Percentiles rank a stretch among this genome's conserved stretches.
Conservation (phyloP, 225 moss, liverwort and hornwort genomes). For the Ulota crispa region DNA sequence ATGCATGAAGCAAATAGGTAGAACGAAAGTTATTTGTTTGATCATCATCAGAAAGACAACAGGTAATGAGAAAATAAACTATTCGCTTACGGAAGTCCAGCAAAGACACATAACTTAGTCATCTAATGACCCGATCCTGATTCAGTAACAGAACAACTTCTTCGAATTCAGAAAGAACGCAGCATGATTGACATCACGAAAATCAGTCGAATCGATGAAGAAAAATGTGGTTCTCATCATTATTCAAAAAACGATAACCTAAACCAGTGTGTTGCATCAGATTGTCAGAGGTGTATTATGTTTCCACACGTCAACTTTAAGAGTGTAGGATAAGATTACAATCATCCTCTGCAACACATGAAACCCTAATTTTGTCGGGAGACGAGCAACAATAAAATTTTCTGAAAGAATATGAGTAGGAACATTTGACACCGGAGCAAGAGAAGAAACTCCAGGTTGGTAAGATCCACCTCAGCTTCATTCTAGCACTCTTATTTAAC, state of each 20-base stretch:
- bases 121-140: background rate
- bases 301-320: slow-evolving; percentile 28
- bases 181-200: slow-evolving; percentile 38
- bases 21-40: slow-evolving; percentile 54
- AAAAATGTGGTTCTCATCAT: slow-evolving; percentile 40
- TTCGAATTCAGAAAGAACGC: slow-evolving; percentile 58
- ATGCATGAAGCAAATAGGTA: slow-evolving; percentile 33
- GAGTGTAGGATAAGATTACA: slow-evolving; percentile 44
- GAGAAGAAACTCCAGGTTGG: slow-evolving; percentile 30
- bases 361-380: background rate
- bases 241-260: background rate
- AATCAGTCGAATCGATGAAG: slow-evolving; percentile 48
- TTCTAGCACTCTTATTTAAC: slow-evolving; percentile 43
- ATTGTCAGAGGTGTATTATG: slow-evolving; percentile 49
- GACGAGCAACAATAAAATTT: background rate
- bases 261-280: slow-evolving; percentile 22
- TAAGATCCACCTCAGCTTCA: slow-evolving; percentile 33
- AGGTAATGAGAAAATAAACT: background rate
- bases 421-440: slow-evolving; percentile 43
- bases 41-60: slow-evolving; percentile 40
- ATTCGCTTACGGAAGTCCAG: accelerated
- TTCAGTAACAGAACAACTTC: accelerated
- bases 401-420: slow-evolving; percentile 15
- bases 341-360: slow-evolving; percentile 27
- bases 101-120: accelerated